Evolutionary conservation across 2,329 filamentous ascomycete genomes (phyloP).

Genomic region (Trichoderma harzianum): DNA sequence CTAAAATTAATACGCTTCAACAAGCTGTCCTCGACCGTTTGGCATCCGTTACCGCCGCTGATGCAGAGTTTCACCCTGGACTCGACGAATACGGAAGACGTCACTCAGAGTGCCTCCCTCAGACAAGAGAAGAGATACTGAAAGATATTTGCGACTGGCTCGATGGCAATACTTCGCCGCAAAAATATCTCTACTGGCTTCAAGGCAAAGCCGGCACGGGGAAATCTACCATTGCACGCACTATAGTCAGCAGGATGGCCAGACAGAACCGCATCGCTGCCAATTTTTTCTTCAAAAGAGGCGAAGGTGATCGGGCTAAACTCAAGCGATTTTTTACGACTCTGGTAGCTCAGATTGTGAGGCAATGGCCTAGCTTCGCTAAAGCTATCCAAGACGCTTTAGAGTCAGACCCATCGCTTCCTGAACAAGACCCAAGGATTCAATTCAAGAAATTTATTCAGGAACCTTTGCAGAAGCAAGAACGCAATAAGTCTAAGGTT

Average conservation of each 20-base stretch:
- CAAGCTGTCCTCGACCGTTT: not conserved
- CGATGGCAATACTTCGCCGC: not conserved
- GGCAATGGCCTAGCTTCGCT: conserved; percentile 25
- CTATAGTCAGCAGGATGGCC: not conserved
- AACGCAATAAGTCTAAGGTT: accelerated
- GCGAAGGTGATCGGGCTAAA: conserved; percentile 37
- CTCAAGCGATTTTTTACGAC: conserved; percentile 38
- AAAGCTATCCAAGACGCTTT: not conserved
- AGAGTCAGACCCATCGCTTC: not conserved
- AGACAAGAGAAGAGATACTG: not conserved
- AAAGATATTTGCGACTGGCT: conserved; percentile 10
- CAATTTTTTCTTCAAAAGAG: conserved; percentile 35
- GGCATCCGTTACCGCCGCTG: not conserved
- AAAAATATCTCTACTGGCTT: conserved; percentile 17
- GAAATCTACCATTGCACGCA: conserved; percentile 24
- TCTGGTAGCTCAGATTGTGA: conserved; percentile 35
- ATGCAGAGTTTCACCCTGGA: not conserved
- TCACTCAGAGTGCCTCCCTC: not conserved
- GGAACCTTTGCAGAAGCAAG: not conserved
- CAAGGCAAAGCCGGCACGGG: conserved; percentile 23
- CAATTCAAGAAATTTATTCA: conserved; percentile 21
- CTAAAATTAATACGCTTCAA: not conserved
- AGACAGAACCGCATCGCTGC: conserved; percentile 24
- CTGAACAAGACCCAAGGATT: not conserved
- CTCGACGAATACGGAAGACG: not conserved